Percentiles rank a stretch among this genome's conserved stretches.
Evolutionary conservation across 192 early-diverging fungal genomes (phyloP).

Genomic region (Dispira simplex): DNA sequence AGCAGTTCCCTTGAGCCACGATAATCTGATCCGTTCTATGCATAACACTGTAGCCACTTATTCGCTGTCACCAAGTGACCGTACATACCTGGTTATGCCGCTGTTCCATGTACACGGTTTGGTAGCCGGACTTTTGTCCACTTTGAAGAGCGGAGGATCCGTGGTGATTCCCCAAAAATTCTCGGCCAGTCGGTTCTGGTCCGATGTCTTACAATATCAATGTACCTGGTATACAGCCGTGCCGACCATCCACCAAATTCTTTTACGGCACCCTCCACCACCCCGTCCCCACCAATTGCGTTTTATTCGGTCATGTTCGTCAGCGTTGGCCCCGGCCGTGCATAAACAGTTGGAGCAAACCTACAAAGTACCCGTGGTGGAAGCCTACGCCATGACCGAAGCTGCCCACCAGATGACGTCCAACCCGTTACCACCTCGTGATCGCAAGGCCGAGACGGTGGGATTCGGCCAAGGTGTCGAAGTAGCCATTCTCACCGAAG

Average conservation of each 20-base stretch:
- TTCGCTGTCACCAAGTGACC: slow-evolving; percentile 35
- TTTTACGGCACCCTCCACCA: slow-evolving; percentile 31
- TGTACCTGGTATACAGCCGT: slow-evolving; percentile 64
- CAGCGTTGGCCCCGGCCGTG: slow-evolving; percentile 52
- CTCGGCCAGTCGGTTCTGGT: slow-evolving; percentile 58
- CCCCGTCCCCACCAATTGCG: slow-evolving; percentile 30
- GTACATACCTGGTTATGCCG: slow-evolving; percentile 67
- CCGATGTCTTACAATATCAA: slow-evolving; percentile 38
- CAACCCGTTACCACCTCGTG: slow-evolving; percentile 49
- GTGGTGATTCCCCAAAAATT: slow-evolving; percentile 56
- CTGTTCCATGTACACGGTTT: slow-evolving; percentile 80
- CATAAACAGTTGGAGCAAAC: slow-evolving; percentile 44
- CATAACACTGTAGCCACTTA: slow-evolving; percentile 59
- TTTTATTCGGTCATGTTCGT: slow-evolving; percentile 71
- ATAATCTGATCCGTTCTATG: slow-evolving; percentile 54
- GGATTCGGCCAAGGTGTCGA: slow-evolving; percentile 63
- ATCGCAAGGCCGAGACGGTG: slow-evolving; percentile 64
- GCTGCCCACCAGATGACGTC: slow-evolving; percentile 81
- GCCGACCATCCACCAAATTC: slow-evolving; percentile 77
- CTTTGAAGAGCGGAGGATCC: slow-evolving; percentile 49
- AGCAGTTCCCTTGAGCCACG: slow-evolving; percentile 70
- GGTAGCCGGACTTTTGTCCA: slow-evolving; percentile 53
- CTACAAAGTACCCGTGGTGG: slow-evolving; percentile 56
- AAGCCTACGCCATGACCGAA: slow-evolving; percentile 81
- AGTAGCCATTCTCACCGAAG: slow-evolving; percentile 43